Conservation (phyloP, 345 rosid genomes). For the Odontarrhena argentea region DNA sequence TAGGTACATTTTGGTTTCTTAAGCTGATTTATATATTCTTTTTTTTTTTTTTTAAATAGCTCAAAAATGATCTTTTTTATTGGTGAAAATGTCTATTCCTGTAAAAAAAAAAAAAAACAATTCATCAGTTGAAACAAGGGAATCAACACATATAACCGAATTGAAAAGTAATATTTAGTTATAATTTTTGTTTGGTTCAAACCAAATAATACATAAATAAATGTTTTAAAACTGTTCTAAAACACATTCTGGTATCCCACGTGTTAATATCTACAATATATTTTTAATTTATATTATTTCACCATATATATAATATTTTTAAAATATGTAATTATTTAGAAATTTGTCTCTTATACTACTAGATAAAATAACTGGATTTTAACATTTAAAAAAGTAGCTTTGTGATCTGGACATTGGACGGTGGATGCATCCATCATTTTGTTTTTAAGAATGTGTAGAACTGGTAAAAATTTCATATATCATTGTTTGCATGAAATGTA, state of each 20-base stretch:
- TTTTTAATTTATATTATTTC: no score
- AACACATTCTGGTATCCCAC: background rate
- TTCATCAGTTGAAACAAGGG: no score
- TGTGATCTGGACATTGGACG: background rate
- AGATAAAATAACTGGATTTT: no score
- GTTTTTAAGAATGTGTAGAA: no score
- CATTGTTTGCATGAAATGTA: background rate
- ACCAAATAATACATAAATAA: background rate
- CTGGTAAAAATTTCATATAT: background rate
- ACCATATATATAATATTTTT: no score
- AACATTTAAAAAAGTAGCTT: no score
- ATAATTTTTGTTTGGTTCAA: background rate
- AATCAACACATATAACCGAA: background rate
- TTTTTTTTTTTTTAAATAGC: background rate
- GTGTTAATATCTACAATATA: background rate
- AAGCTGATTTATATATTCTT: background rate
- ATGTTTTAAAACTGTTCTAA: background rate
- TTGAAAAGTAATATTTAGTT: background rate
- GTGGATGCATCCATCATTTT: background rate
- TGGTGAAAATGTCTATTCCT: background rate
- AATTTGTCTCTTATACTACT: no score
- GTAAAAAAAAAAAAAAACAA: background rate
- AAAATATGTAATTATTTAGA: no score
- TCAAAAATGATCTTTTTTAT: no score
- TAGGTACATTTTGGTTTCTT: constrained; percentile 12